Percentiles rank a stretch among this genome's conserved stretches.
Conservation (phyloP, 2,329 filamentous ascomycete species). For the Botrytis byssoidea region DNA sequence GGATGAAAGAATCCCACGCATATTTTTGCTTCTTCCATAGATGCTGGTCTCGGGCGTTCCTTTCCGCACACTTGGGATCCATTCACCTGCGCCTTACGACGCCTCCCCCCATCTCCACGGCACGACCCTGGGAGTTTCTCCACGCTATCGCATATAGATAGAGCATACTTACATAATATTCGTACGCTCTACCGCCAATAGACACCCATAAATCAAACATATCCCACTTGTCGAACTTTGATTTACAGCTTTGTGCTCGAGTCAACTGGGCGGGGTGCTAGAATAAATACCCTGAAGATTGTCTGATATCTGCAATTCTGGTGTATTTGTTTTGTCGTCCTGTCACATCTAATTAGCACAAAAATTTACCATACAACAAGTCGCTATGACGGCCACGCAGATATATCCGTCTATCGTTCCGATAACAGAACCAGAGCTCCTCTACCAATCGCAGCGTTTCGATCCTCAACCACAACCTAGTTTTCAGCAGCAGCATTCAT, state of each 20-base stretch:
- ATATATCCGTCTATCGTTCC: slow-evolving; percentile 17
- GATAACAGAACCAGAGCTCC: neutral
- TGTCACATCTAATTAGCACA: neutral
- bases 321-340: slow-evolving; percentile 1
- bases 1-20: neutral
- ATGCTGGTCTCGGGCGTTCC: slow-evolving; percentile 15
- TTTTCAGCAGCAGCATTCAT: slow-evolving; percentile 12
- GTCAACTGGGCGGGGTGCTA: neutral
- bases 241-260: slow-evolving; percentile 3
- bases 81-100: slow-evolving; percentile 17
- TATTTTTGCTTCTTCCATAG: neutral
- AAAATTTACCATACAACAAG: neutral
- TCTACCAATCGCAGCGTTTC: slow-evolving; percentile 15
- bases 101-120: slow-evolving; percentile 5
- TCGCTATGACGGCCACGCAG: slow-evolving; percentile 13
- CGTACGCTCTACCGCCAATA: slow-evolving; percentile 8
- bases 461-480: neutral
- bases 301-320: slow-evolving; percentile 9
- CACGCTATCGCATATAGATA: slow-evolving; percentile 7
- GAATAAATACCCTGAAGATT: slow-evolving; percentile 5
- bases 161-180: slow-evolving; percentile 14
- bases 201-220: slow-evolving; percentile 15
- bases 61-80: slow-evolving; percentile 4
- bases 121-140: neutral
- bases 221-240: slow-evolving; percentile 9